phyloP scores from a whole-genome alignment of 768 basidiomycete species.

The Suillus weaverae region DNA sequence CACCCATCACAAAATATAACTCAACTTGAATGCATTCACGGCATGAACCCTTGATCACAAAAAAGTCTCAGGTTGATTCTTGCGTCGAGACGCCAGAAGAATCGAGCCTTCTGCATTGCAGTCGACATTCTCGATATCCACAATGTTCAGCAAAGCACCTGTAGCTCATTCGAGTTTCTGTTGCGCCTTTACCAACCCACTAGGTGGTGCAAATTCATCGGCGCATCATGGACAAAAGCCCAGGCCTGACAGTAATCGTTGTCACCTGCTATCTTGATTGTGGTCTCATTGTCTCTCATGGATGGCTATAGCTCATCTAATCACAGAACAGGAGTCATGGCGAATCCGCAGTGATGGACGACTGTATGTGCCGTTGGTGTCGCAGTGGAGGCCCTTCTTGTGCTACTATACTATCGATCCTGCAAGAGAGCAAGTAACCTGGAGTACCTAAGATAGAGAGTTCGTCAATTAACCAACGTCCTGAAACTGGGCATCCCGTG shows the following conservation, averaged over 20 bases:
- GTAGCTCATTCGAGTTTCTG: neutral
- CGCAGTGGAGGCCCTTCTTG: neutral
- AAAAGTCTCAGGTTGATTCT: neutral
- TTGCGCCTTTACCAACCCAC: neutral
- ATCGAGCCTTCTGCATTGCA: neutral
- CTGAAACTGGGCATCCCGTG: neutral
- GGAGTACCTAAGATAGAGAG: neutral
- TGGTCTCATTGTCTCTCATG: neutral
- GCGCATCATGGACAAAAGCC: neutral
- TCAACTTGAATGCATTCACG: constrained; percentile 1
- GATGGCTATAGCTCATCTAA: neutral
- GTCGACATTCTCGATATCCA: neutral
- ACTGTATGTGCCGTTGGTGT: neutral
- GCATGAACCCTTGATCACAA: constrained; percentile 3
- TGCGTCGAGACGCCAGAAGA: neutral
- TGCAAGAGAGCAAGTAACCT: neutral
- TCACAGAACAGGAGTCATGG: neutral
- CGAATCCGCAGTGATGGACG: neutral
- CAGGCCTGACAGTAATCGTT: neutral
- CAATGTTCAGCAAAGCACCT: neutral
- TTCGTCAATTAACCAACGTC: neutral
- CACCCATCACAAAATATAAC: no score
- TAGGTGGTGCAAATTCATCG: no score
- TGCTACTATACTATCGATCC: neutral
- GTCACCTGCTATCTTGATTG: neutral